Evolutionary conservation across 345 rosid genomes (phyloP).

Genomic region (Hibiscus mutabilis): DNA sequence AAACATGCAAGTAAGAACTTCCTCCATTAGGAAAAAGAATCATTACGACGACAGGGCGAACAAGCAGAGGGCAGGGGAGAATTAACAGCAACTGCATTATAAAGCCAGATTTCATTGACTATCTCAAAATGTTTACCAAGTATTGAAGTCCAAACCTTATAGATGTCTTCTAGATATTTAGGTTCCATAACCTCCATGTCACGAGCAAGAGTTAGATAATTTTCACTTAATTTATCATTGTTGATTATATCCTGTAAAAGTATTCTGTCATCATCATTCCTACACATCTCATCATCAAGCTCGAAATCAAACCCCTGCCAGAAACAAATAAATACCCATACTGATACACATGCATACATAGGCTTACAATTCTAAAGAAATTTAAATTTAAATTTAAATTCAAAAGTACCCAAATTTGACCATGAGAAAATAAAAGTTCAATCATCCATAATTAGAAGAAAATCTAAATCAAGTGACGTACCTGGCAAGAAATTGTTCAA

Average conservation of each 20-base stretch:
- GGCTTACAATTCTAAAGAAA: not conserved
- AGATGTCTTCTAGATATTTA: conserved; percentile 90
- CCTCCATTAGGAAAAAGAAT: not conserved
- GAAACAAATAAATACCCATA: not conserved
- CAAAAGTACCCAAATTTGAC: not conserved
- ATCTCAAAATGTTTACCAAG: no score
- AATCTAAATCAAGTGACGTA: not conserved
- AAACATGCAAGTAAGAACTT: no score
- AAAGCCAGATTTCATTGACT: no score
- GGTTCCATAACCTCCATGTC: conserved; percentile 99
- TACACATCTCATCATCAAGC: conserved; percentile 62
- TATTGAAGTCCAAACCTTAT: conserved; percentile 56
- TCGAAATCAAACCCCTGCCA: conserved; percentile 65
- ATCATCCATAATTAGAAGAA: not conserved
- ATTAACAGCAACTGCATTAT: no score
- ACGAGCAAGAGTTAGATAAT: conserved; percentile 89
- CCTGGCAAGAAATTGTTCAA: not conserved
- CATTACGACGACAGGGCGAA: no score
- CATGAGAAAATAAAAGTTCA: not conserved
- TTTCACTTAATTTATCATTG: conserved; percentile 70
- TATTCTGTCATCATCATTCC: conserved; percentile 57
- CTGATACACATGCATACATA: not conserved
- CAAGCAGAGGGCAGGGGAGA: no score
- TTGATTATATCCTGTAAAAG: conserved; percentile 73
- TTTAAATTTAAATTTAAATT: no score